Evolutionary conservation across 768 basidiomycete species (phyloP), one percentile per base, ranked within the genome.

Genomic region (Boletus rubescentipes): DNA sequence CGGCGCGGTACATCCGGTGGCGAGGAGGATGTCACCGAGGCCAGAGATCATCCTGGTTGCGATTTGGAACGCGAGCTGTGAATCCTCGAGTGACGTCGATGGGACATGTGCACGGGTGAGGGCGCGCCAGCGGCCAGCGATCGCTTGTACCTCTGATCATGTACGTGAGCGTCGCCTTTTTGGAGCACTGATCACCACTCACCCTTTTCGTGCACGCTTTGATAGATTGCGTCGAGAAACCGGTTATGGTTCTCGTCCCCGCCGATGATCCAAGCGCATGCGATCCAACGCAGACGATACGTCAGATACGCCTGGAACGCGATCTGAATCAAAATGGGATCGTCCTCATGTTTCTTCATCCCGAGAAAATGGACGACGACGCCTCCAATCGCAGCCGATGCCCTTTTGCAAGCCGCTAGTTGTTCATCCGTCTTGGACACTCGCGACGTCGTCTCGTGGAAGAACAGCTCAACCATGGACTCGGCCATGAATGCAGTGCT

Each of bases 401-500:
- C 61, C 12, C 68, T 58, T 31, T 50, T 69, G 35, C 59, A 60
- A 2, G 64, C 68, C 1, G 56, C 60, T 5, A 60, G 30, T 40
- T 70, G 68, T n/a, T 64, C 65, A 11, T 59, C 55, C 2, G 58
- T 53, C 47, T 57, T 61, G 44, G 54, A 51, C 1, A 31, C 57
- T 46, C 39, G 57, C 1, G 23, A 36, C 26, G 36, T 34, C 12
- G 30, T 21, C 35, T 62, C 67, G 14, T 68, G 65, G 9, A 62
- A 66, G 64, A 77, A 75, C 1, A 71, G 46, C 43, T 80, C 79
- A 2, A 78, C 73, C 51, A 82, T 72, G 32, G 73, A 61, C 51
- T 81, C 80, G 2, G 80, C 74, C 51, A 82, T 73, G 51, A 69
- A 72, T 0, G 77, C 76, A 2, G 80, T 77, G 15, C 73, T 74